Evolutionary conservation across 2,329 filamentous ascomycete genomes (phyloP).

Genomic region (Fusarium torreyae): DNA sequence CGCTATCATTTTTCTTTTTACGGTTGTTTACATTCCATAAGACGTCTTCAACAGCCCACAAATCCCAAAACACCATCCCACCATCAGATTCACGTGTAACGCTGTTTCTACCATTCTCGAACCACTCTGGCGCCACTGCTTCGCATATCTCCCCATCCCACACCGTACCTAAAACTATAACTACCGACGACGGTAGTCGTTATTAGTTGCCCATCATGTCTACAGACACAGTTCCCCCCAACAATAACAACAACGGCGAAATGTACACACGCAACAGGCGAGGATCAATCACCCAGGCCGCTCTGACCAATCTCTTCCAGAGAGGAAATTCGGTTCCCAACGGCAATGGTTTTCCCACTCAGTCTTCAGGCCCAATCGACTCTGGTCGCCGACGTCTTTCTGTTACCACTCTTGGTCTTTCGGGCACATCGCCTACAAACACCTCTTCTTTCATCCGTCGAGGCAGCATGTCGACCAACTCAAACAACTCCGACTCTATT

Average conservation of each 20-base stretch:
- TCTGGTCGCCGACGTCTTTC: conserved; percentile 79
- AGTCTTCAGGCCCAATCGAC: conserved; percentile 62
- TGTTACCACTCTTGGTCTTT: conserved; percentile 81
- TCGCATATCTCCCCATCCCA: conserved; percentile 44
- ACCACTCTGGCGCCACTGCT: conserved; percentile 50
- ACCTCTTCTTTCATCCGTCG: conserved; percentile 70
- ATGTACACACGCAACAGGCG: conserved; percentile 66
- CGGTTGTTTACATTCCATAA: conserved; percentile 17
- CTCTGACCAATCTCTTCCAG: conserved; percentile 72
- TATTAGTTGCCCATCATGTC: conserved; percentile 50
- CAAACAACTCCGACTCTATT: conserved; percentile 69
- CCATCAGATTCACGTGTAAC: conserved; percentile 48
- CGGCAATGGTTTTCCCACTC: conserved; percentile 60
- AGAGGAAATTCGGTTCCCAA: conserved; percentile 68
- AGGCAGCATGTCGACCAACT: conserved; percentile 78
- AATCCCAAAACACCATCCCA: conserved; percentile 36
- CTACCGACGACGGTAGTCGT: conserved; percentile 43
- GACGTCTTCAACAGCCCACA: conserved; percentile 42
- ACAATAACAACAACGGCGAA: conserved; percentile 52
- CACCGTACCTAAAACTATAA: conserved; percentile 49
- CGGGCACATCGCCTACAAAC: conserved; percentile 76
- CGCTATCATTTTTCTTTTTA: conserved; percentile 25
- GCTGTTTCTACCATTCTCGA: conserved; percentile 45
- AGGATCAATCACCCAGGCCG: conserved; percentile 70
- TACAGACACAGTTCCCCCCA: conserved; percentile 52